Percentiles rank a stretch among this genome's conserved stretches.
These are phyloP conservation scores for Stellera chamaejasme DNA, from an alignment of 345 rosid genomes.

Conservation along the genomic window DNA sequence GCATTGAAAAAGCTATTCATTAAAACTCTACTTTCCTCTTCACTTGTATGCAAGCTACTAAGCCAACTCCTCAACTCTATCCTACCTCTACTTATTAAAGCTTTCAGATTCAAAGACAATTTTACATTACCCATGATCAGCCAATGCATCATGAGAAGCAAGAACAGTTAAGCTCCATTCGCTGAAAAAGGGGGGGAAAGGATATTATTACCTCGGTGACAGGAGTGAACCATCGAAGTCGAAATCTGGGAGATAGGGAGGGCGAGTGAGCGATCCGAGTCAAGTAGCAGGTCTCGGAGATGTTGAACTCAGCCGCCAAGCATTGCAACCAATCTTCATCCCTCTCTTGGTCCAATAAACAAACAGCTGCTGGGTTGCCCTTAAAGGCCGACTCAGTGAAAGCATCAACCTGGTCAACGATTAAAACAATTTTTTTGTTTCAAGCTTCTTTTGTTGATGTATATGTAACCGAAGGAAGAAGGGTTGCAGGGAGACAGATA, in stretches of 20 bases:
- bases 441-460: not conserved
- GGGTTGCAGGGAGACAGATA: not conserved
- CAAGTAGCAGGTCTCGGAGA: slow-evolving; percentile 44
- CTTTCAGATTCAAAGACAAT: no score
- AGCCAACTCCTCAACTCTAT: no score
- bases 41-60: no score
- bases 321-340: slow-evolving; percentile 66
- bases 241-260: slow-evolving; percentile 31
- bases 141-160: no score
- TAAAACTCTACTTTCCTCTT: no score
- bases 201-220: slow-evolving; percentile 23
- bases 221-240: slow-evolving; percentile 68
- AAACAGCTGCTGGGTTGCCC: slow-evolving; percentile 86
- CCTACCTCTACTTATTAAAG: no score
- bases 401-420: slow-evolving; percentile 48
- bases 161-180: no score
- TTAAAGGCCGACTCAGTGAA: slow-evolving; percentile 64
- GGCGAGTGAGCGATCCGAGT: slow-evolving; percentile 15
- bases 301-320: slow-evolving; percentile 49
- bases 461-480: no score
- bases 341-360: slow-evolving; percentile 53
- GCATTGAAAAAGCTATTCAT: no score
- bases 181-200: no score
- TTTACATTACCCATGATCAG: no score
- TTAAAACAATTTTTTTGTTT: not conserved